These are phyloP conservation scores for Ganoderma leucocontextum DNA, from an alignment of 1,284 basidiomycete genomes.

Conservation along the genomic window DNA sequence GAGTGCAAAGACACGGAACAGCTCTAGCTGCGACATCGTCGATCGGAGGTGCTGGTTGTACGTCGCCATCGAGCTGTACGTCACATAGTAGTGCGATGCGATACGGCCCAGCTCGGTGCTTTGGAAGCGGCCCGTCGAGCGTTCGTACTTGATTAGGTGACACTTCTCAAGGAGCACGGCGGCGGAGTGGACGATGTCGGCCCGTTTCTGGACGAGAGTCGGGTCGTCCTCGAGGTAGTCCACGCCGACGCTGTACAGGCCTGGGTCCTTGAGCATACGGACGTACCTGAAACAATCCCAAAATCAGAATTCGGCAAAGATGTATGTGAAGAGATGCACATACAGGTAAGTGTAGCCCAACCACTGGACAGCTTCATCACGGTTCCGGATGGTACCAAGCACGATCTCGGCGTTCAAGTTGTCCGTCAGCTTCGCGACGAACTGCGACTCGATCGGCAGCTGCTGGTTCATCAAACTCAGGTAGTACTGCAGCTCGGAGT, in stretches of 20 bases:
- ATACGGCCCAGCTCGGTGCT: slow-evolving; percentile 94
- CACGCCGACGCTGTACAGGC: slow-evolving; percentile 88
- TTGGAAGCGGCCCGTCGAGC: slow-evolving; percentile 88
- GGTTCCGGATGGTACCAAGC: slow-evolving; percentile 92
- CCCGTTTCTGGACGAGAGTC: slow-evolving; percentile 90
- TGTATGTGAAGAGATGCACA: slow-evolving; percentile 43
- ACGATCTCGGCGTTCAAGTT: slow-evolving; percentile 99
- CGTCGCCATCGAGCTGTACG: slow-evolving; percentile 94
- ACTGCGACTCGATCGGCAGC: slow-evolving; percentile 96
- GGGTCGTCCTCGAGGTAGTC: slow-evolving; percentile 93
- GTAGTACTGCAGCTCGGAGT: slow-evolving; percentile 97
- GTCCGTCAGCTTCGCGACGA: slow-evolving; percentile 92
- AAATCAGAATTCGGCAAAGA: neutral
- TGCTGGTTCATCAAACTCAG: slow-evolving; percentile 94
- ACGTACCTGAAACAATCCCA: slow-evolving; percentile 70
- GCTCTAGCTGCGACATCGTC: slow-evolving; percentile 88
- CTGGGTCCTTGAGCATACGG: slow-evolving; percentile 94
- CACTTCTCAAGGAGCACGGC: slow-evolving; percentile 95
- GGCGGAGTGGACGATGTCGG: slow-evolving; percentile 95
- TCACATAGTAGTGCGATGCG: slow-evolving; percentile 97
- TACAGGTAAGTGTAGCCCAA: slow-evolving; percentile 94
- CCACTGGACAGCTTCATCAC: slow-evolving; percentile 99
- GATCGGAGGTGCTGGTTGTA: slow-evolving; percentile 96
- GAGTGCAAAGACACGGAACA: slow-evolving; percentile 96
- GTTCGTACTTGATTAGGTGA: slow-evolving; percentile 93